Conservation (phyloP, 73 alveolate genomes). For the Effrenium voratum region DNA sequence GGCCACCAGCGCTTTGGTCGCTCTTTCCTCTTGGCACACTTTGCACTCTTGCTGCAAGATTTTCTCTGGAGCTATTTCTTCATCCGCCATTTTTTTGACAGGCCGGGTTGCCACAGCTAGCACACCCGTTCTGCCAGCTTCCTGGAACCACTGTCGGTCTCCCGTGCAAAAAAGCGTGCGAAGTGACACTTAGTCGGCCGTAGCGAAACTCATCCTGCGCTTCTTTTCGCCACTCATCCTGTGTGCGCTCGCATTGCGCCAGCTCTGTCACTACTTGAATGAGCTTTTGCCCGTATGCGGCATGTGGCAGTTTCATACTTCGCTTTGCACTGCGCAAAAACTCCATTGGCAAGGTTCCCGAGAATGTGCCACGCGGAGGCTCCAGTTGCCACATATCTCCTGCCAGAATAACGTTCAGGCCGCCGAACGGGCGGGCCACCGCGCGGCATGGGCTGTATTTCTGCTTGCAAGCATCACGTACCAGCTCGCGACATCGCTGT, state of each 20-base stretch:
- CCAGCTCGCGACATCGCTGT: not conserved
- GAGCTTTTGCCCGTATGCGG: not conserved
- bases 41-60: not conserved
- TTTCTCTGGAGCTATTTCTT: not conserved
- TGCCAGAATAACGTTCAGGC: not conserved
- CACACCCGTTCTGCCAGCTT: not conserved
- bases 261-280: not conserved
- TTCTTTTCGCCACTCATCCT: not conserved
- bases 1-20: not conserved
- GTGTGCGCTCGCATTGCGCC: not conserved
- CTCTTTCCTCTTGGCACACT: not conserved
- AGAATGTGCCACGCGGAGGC: not conserved
- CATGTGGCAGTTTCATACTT: not conserved
- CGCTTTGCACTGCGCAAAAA: not conserved
- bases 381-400: constrained; percentile 12
- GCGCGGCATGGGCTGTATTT: not conserved
- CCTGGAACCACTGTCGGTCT: not conserved
- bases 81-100: not conserved
- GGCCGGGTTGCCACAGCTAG: not conserved
- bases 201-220: not conserved
- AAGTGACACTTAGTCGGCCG: not conserved
- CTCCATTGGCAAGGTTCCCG: not conserved
- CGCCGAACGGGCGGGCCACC: not conserved
- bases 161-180: not conserved
- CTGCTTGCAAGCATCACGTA: not conserved